These are phyloP conservation scores for Cucurbita pepo DNA, from an alignment of 306 rosid species.

Conservation along the genomic window DNA sequence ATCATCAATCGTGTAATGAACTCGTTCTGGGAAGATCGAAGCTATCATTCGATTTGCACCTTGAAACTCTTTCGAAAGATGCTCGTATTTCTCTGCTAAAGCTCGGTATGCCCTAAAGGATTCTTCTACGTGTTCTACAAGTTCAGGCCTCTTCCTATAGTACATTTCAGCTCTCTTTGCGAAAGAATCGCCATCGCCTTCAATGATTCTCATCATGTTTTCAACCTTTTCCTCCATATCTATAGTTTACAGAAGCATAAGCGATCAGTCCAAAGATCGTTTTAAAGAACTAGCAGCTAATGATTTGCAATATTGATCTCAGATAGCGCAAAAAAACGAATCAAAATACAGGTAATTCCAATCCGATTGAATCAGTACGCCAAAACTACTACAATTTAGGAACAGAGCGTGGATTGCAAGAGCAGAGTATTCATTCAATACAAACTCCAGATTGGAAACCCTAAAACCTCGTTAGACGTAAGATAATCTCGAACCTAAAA, in stretches of 20 bases:
- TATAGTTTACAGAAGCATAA: conserved; percentile 16
- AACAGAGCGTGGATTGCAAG: neutral
- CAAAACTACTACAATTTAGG: neutral
- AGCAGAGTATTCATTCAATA: neutral
- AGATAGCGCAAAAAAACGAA: neutral
- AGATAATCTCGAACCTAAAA: neutral
- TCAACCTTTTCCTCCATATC: conserved; percentile 80
- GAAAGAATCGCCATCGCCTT: conserved; percentile 70
- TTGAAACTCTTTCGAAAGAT: conserved; percentile 65
- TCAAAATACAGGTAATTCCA: neutral
- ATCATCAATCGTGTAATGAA: conserved; percentile 46
- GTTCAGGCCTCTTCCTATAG: conserved; percentile 72
- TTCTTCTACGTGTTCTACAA: conserved; percentile 55
- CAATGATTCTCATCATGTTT: conserved; percentile 43
- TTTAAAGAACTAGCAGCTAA: neutral
- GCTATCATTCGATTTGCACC: conserved; percentile 86
- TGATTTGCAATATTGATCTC: neutral
- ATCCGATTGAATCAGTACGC: neutral
- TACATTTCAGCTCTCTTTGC: conserved; percentile 90
- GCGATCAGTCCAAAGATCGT: neutral
- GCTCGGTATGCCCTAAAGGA: conserved; percentile 58
- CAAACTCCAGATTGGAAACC: neutral
- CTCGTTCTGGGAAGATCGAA: conserved; percentile 54
- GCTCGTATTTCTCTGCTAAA: conserved; percentile 69
- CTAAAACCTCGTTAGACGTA: neutral